These are phyloP conservation scores for Populus nigra DNA, from an alignment of 345 rosid genomes.

Conservation along the genomic window DNA sequence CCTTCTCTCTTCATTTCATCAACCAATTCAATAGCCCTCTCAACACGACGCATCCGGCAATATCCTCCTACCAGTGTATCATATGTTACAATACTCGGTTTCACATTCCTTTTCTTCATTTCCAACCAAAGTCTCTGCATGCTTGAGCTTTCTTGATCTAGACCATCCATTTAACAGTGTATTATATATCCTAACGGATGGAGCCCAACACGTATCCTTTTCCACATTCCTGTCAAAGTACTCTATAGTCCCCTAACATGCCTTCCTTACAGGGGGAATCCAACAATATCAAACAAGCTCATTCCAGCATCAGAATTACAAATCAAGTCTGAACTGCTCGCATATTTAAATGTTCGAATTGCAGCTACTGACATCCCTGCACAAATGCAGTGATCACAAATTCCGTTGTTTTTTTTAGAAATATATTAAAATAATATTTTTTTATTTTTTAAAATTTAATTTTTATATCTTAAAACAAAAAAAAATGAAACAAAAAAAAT, in stretches of 20 bases:
- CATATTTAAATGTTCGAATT: slow-evolving; percentile 63
- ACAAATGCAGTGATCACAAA: not conserved
- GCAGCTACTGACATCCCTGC: slow-evolving; percentile 70
- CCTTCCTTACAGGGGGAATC: slow-evolving; percentile 86
- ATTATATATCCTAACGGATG: slow-evolving; percentile 59
- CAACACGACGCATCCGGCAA: slow-evolving; percentile 61
- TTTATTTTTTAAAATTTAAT: too few species aligned
- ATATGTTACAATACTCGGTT: slow-evolving; percentile 61
- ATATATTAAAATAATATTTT: too few species aligned
- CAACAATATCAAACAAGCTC: slow-evolving; percentile 62
- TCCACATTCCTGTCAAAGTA: slow-evolving; percentile 40
- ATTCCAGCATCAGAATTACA: slow-evolving; percentile 30
- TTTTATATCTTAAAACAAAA: too few species aligned
- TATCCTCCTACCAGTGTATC: slow-evolving; percentile 86
- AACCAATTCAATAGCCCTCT: slow-evolving; percentile 60
- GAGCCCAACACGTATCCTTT: slow-evolving; percentile 44
- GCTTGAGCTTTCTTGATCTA: slow-evolving; percentile 56
- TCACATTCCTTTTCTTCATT: slow-evolving; percentile 55
- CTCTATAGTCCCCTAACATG: slow-evolving; percentile 53
- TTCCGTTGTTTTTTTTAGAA: not conserved
- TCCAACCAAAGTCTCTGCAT: slow-evolving; percentile 69
- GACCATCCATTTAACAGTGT: slow-evolving; percentile 85
- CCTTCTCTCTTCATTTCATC: slow-evolving; percentile 66
- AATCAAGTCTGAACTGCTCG: slow-evolving; percentile 35
- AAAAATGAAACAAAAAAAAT: too few species aligned